A percentile compares a stretch with the other conserved stretches of the same genome.
These are phyloP conservation scores for Yamadazyma dushanensis DNA, from an alignment of 1,139 yeast species.

Conservation along the genomic window DNA sequence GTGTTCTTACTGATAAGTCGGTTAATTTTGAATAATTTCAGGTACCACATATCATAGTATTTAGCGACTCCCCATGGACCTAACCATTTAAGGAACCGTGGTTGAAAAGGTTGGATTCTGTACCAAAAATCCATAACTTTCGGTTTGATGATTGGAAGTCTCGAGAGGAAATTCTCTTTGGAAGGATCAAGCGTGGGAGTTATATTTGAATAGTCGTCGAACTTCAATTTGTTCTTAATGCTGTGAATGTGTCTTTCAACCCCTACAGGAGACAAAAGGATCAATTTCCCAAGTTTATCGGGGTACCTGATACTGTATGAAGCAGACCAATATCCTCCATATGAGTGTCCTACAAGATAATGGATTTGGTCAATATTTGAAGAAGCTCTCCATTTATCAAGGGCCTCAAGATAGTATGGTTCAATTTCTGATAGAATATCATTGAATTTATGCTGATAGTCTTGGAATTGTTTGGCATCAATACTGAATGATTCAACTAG, in stretches of 20 bases:
- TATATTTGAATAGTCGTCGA: constrained; percentile 15
- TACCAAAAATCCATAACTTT: constrained; percentile 39
- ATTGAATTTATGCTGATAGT: constrained; percentile 37
- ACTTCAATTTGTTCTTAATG: constrained; percentile 40
- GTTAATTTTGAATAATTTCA: constrained; percentile 45
- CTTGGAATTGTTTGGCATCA: constrained; percentile 25
- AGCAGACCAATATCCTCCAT: constrained; percentile 49
- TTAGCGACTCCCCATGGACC: constrained; percentile 55
- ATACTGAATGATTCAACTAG: constrained; percentile 36
- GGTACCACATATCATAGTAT: constrained; percentile 47
- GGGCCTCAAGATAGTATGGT: constrained; percentile 34
- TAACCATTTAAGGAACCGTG: constrained; percentile 39
- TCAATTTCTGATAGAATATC: constrained; percentile 45
- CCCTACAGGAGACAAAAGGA: constrained; percentile 88
- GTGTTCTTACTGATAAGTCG: constrained; percentile 34
- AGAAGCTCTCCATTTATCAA: constrained; percentile 40
- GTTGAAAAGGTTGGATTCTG: constrained; percentile 42
- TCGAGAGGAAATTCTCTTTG: constrained; percentile 38
- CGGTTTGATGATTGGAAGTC: constrained; percentile 43
- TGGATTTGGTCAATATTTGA: constrained; percentile 36
- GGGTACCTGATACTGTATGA: constrained; percentile 49
- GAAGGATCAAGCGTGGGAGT: constrained; percentile 42
- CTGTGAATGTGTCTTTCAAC: constrained; percentile 74
- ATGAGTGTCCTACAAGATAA: constrained; percentile 45
- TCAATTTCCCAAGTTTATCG: constrained; percentile 57